Percentiles rank a stretch among this genome's conserved stretches.
phyloP scores from a whole-genome alignment of 768 basidiomycete genomes.

The Mycena maculata region DNA sequence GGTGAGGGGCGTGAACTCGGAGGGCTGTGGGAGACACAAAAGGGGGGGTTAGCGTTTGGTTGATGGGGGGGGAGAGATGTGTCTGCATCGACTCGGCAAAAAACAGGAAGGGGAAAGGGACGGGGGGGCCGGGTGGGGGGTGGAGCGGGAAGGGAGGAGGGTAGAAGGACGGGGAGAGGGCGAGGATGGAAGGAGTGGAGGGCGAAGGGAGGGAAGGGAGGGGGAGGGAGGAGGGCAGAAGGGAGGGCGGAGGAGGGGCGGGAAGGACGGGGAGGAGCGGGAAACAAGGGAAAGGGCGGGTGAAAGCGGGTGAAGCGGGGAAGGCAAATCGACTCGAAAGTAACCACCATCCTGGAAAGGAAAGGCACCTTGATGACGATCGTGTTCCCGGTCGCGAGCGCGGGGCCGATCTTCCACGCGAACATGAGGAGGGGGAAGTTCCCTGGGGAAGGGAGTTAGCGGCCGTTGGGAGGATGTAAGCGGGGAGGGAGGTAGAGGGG shows the following conservation, averaged over 20 bases:
- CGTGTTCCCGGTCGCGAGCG: conserved; percentile 80
- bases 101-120: not conserved
- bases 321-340: conserved; percentile 59
- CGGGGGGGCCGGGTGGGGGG: not conserved
- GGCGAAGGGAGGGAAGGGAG: too few relatives aligned
- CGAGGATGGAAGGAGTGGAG: not conserved
- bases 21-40: conserved; percentile 55
- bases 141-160: not conserved
- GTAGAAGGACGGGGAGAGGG: not conserved
- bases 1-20: conserved; percentile 78
- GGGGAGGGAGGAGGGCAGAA: not conserved
- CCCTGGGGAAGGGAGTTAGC: conserved; percentile 1
- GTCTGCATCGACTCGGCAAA: too few relatives aligned
- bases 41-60: not conserved
- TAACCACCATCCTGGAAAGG: too few relatives aligned
- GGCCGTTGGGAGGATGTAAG: not conserved
- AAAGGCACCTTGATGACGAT: conserved; percentile 68
- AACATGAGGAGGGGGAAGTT: conserved; percentile 55
- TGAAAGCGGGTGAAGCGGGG: not conserved
- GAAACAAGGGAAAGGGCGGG: not conserved
- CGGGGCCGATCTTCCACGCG: conserved; percentile 78
- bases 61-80: too few relatives aligned
- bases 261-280: not conserved
- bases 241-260: not conserved
- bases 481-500: too few relatives aligned